A percentile compares a stretch with the other conserved stretches of the same genome.
Conservation (phyloP, 1,284 basidiomycete species). For the Naganishia liquefaciens region DNA sequence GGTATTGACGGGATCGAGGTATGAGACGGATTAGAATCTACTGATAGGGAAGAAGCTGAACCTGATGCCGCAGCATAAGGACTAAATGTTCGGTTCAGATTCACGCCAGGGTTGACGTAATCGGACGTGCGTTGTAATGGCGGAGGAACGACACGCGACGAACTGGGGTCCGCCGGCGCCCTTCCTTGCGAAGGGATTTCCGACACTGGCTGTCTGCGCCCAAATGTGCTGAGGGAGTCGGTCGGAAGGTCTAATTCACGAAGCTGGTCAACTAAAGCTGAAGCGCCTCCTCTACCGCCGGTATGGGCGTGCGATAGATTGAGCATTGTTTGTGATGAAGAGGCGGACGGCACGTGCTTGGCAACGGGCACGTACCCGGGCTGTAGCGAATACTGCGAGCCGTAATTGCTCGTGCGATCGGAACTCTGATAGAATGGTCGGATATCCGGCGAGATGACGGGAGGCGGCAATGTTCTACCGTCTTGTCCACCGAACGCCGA, state of each 20-base stretch:
- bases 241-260: constrained; percentile 54
- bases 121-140: constrained; percentile 14
- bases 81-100: constrained; percentile 5
- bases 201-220: constrained; percentile 38
- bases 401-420: constrained; percentile 20
- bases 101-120: constrained; percentile 3
- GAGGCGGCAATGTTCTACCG: constrained; percentile 49
- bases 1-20: constrained; percentile 6
- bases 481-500: constrained; percentile 50
- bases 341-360: constrained; percentile 8
- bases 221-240: constrained; percentile 52
- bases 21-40: constrained; percentile 15
- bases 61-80: constrained; percentile 21
- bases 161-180: not conserved
- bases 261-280: constrained; percentile 52
- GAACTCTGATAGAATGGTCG: constrained; percentile 25
- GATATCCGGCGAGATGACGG: constrained; percentile 33
- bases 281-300: constrained; percentile 37
- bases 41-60: constrained; percentile 14
- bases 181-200: constrained; percentile 23
- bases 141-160: constrained; percentile 18
- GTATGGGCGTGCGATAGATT: constrained; percentile 4
- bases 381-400: constrained; percentile 15
- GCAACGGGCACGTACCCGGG: not conserved
- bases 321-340: constrained; percentile 29